phyloP scores from a whole-genome alignment of 352 stramenopile genomes.

The Lagenidium sp. region DNA sequence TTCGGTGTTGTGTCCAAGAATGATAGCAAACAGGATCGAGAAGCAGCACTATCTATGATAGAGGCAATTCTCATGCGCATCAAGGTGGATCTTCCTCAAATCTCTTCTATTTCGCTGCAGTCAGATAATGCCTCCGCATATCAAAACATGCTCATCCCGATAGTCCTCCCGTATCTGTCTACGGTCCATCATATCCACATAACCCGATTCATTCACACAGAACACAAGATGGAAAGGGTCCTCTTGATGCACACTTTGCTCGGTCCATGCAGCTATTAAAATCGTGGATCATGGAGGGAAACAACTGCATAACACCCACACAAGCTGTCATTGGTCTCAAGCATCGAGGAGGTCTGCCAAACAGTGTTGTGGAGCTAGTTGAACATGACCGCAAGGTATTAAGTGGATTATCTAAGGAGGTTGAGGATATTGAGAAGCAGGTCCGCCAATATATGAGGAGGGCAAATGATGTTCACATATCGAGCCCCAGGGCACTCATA shows the following conservation, averaged over 20 bases:
- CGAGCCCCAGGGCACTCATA: not conserved
- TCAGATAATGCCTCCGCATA: constrained; percentile 24
- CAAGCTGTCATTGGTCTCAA: constrained; percentile 16
- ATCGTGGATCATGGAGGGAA: not conserved
- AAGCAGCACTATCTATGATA: constrained; percentile 12
- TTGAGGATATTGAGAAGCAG: constrained; percentile 1
- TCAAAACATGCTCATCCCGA: constrained; percentile 11
- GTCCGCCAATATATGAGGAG: not conserved
- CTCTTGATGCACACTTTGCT: constrained; percentile 14
- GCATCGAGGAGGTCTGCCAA: constrained; percentile 11
- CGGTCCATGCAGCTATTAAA: constrained; percentile 4
- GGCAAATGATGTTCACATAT: not conserved
- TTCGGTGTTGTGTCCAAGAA: too few relatives aligned
- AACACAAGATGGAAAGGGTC: constrained; percentile 20
- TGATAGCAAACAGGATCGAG: constrained; percentile 19
- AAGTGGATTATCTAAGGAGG: not conserved
- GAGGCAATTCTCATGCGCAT: constrained; percentile 19
- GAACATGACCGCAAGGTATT: constrained; percentile 4
- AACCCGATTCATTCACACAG: constrained; percentile 15
- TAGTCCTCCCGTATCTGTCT: constrained; percentile 12
- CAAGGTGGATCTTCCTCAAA: constrained; percentile 4
- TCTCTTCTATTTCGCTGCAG: constrained; percentile 13
- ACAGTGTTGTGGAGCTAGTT: constrained; percentile 16
- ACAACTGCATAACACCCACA: constrained; percentile 6
- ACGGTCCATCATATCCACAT: constrained; percentile 8